Base-by-base conservation (phyloP, 2,329 filamentous ascomycete species). In the Aspergillus novoparasiticus region DNA sequence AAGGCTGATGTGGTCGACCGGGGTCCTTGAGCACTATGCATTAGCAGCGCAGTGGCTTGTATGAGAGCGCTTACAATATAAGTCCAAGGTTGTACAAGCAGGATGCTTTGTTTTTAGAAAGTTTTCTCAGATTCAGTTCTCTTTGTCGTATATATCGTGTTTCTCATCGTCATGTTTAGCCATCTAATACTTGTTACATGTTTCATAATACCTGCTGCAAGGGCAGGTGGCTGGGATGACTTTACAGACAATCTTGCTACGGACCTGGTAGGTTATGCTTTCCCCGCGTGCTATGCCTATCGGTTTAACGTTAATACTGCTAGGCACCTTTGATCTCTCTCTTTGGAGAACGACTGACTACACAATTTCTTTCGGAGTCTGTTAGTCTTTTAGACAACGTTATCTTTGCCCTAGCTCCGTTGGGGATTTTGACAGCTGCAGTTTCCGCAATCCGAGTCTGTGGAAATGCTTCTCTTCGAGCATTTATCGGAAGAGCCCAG, bases 261-360 rank as follows among this genome's bases (percentile, higher is more conserved):
- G 1, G 77, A 80, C 58, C 66, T 80, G 63, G 78, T 79, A 69
- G 19, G 72, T 59, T 46, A 59, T 39, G 8, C 9, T 36, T 39
- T 9, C n/a, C n/a, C 57, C 19, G 34, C 12, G 6, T 39, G 16
- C 39, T 41, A 12, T 16, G 14, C 16, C 10, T 26, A n/a, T 2
- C 2, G 11, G 26, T 32, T 16, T 19, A 30, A 43, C 43, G 32
- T 10, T 57, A 28, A 51, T 2, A 19, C 39, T 19, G 5, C 26
- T 41, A 78, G 73, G 75, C 76, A 16, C 76, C 76, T 1, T 61
- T 79, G 4, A 75, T 80, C 12, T 66, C 74, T 10, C 71, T 82
- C 0, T 84, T 84, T 43, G 82, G 82, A 1, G 82, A 84, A 46
- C 73, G 77, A 23, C 76, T 83, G 4, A 80, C 81, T 0, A 83